Conservation (phyloP, 2,329 filamentous ascomycete genomes). For the Sporothrix brasiliensis region DNA sequence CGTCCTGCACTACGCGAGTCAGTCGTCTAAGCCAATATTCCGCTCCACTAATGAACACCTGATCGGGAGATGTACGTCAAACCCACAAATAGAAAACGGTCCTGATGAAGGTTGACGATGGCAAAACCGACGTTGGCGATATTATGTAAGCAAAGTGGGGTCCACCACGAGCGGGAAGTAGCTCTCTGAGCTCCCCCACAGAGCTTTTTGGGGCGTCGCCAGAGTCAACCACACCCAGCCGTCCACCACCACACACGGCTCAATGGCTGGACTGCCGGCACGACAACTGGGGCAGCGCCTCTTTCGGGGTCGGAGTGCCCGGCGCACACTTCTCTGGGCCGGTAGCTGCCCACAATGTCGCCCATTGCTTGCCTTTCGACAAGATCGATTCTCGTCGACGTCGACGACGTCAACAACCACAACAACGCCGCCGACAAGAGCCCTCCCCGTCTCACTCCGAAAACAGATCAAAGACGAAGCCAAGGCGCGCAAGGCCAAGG, state of each 20-base stretch:
- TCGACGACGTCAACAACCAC: not conserved
- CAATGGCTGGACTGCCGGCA: conserved; percentile 15
- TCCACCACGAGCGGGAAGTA: not conserved
- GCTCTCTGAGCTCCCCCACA: not conserved
- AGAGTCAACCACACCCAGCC: no score
- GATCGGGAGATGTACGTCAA: no score
- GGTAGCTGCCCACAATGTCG: conserved; percentile 12
- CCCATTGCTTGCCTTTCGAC: not conserved
- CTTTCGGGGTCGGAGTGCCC: not conserved
- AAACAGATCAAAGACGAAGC: conserved; percentile 73
- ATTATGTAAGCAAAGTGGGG: conserved; percentile 11
- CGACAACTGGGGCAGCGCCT: conserved; percentile 10
- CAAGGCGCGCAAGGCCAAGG: conserved; percentile 51
- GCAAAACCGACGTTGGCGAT: not conserved
- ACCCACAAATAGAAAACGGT: not conserved
- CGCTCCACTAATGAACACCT: no score
- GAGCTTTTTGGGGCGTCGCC: not conserved
- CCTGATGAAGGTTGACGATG: not conserved
- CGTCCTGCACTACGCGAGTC: not conserved
- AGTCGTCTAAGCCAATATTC: not conserved
- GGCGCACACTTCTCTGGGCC: not conserved
- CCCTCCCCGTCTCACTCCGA: conserved; percentile 57
- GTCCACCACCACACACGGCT: not conserved
- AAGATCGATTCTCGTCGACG: not conserved
- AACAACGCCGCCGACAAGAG: not conserved